A percentile compares a stretch with the other conserved stretches of the same genome.
Conservation (phyloP, 169 alveolate species). For the Plasmodium berghei region DNA sequence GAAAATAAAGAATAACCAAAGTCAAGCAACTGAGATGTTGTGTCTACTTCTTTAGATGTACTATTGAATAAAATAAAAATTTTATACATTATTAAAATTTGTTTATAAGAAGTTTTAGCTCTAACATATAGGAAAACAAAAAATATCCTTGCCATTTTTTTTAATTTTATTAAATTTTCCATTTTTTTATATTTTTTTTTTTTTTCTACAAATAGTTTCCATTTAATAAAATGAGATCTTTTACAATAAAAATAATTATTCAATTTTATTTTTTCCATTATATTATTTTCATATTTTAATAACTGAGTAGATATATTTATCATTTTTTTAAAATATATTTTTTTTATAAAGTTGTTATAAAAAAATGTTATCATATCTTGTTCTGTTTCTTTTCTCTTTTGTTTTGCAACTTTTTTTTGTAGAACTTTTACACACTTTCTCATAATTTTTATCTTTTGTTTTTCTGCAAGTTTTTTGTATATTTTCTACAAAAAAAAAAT, state of each 20-base stretch:
- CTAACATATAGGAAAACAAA: slow-evolving; percentile 7
- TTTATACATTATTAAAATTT: slow-evolving; percentile 10
- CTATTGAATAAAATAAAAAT: slow-evolving; percentile 4
- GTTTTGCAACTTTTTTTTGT: slow-evolving; percentile 8
- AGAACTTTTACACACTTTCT: slow-evolving; percentile 5
- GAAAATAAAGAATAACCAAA: not conserved
- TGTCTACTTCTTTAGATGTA: not conserved
- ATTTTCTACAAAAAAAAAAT: slow-evolving; percentile 12
- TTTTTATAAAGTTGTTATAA: slow-evolving; percentile 3
- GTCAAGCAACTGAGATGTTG: slow-evolving; percentile 2
- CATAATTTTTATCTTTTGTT: slow-evolving; percentile 5
- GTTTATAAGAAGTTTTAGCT: slow-evolving; percentile 8
- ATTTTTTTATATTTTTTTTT: slow-evolving; percentile 19
- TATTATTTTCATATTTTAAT: not conserved
- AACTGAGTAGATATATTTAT: not conserved
- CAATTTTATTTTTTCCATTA: not conserved
- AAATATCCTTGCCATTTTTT: slow-evolving; percentile 30
- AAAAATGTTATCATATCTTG: slow-evolving; percentile 4
- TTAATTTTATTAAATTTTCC: slow-evolving; percentile 6
- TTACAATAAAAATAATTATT: not conserved
- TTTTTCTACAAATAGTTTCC: slow-evolving; percentile 14
- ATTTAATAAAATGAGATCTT: slow-evolving; percentile 5
- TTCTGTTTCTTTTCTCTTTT: slow-evolving; percentile 20
- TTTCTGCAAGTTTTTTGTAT: not conserved
- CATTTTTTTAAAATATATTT: slow-evolving; percentile 13